Evolutionary conservation across 495 filamentous ascomycete species (phyloP).

Genomic region (Aspergillus avenaceus): DNA sequence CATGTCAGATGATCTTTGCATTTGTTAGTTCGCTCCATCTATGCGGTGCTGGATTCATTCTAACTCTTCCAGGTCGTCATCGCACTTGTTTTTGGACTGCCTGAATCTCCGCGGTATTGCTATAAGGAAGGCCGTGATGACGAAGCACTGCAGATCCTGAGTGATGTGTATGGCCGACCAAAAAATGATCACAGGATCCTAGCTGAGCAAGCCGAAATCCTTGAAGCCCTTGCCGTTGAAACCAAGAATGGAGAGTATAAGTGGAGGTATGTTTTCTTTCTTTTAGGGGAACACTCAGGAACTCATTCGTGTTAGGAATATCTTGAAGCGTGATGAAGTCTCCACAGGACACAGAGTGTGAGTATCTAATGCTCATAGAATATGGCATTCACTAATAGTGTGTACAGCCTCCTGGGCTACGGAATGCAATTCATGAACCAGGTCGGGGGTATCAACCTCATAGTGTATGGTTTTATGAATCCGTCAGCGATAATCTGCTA

Average conservation of each 20-base stretch:
- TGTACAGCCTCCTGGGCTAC: constrained; percentile 41
- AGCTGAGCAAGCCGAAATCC: constrained; percentile 43
- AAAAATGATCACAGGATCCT: constrained; percentile 39
- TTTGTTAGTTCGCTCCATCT: constrained; percentile 21
- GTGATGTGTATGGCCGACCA: constrained; percentile 42
- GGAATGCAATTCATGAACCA: constrained; percentile 50
- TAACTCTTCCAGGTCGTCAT: constrained; percentile 25
- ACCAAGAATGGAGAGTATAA: constrained; percentile 36
- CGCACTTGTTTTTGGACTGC: constrained; percentile 35
- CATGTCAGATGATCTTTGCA: constrained; percentile 42
- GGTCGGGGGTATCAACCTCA: constrained; percentile 47
- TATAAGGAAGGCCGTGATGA: constrained; percentile 41
- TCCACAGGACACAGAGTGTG: constrained; percentile 49
- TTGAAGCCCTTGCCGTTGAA: constrained; percentile 43
- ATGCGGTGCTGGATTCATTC: constrained; percentile 14
- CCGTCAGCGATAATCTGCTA: background rate
- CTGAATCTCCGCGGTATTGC: constrained; percentile 42
- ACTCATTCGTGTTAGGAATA: constrained; percentile 20
- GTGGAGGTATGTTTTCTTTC: constrained; percentile 18
- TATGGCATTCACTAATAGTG: background rate
- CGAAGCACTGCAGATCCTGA: constrained; percentile 50
- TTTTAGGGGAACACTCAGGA: background rate
- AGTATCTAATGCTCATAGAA: background rate
- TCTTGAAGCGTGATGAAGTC: constrained; percentile 47
- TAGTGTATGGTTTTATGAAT: constrained; percentile 32